phyloP scores from a whole-genome alignment of 768 basidiomycete genomes.

The Collybia sp. region DNA sequence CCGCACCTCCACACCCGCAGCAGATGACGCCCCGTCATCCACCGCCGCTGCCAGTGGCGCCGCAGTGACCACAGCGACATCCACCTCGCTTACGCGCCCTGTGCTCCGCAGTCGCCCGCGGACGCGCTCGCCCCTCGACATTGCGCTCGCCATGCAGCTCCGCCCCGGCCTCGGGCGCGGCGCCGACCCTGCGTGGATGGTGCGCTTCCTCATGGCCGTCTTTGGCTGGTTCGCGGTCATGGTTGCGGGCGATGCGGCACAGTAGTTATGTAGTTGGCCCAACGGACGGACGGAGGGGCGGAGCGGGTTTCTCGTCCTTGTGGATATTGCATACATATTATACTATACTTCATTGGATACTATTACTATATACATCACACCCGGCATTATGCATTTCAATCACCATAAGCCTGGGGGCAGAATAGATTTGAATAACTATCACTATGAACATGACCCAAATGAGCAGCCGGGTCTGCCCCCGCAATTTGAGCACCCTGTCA shows the following conservation, averaged over 20 bases:
- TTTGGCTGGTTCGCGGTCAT: conserved; percentile 75
- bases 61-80: neutral
- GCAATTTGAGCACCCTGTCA: no score
- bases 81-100: neutral
- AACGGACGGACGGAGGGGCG: no score
- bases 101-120: conserved; percentile 7
- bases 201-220: conserved; percentile 73
- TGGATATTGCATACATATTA: no score
- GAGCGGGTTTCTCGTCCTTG: no score
- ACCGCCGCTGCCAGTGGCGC: neutral
- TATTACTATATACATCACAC: no score
- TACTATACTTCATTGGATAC: no score
- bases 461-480: no score
- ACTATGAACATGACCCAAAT: no score
- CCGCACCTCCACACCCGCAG: conserved; percentile 1
- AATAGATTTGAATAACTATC: no score
- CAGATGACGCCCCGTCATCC: conserved; percentile 1
- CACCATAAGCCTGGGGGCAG: no score
- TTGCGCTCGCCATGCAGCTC: conserved; percentile 76
- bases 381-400: no score
- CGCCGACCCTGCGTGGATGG: conserved; percentile 76
- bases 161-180: conserved; percentile 66
- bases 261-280: conserved; percentile 8
- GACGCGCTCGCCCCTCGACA: conserved; percentile 46
- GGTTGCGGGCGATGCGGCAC: conserved; percentile 32